Evolutionary conservation across 2,329 filamentous ascomycete genomes (phyloP), one percentile per base, ranked within the genome.

Genomic region (Nigrospora oryzae): DNA sequence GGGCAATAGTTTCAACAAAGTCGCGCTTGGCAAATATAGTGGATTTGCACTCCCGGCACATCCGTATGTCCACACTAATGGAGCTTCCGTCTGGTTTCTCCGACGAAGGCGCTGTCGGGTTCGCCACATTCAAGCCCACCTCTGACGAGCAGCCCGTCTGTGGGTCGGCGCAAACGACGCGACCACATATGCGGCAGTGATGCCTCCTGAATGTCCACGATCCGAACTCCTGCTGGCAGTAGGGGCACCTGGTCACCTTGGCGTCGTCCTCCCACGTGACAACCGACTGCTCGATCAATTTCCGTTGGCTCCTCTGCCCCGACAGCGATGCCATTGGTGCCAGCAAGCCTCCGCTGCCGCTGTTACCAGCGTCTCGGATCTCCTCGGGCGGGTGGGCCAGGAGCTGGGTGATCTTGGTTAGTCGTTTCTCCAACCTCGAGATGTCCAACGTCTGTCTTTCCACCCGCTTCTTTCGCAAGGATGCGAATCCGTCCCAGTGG

Each of bases 261-360:
- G 83, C 75, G 63, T 98, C 93, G 43, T 97, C 90, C 63, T 98
- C 87, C 93, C 93, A 98, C 0, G 84, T 85, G 14, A 98, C 90
- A 8, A 98, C 79, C 0, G 86, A 89, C 60, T 98, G 93, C 61
- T 98, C 93, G 5, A 97, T 69, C 13, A 78, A 61, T 60, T 95
- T 93, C 41, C 89, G 77, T 41, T 84, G 79, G 50, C 84, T 88
- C 58, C 82, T 89, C 51, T 85, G 83, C 35, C 81, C 81, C 1
- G 79, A 69, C 2, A 87, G 57, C 2, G 75, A 71, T 52, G 83
- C 71, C 1, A 85, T 69, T 0, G 81, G 77, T 48, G 76, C 78
- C 38, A 86, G 57, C 36, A 85, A 46, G 65, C 62, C 84, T 55
- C 67, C 51, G 67, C 67, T 60, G 62, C 70, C 65, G 67, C 70